Evolutionary conservation across 2,329 filamentous ascomycete genomes (phyloP), one percentile per base, ranked within the genome.

Genomic region (Fusarium floridanum): DNA sequence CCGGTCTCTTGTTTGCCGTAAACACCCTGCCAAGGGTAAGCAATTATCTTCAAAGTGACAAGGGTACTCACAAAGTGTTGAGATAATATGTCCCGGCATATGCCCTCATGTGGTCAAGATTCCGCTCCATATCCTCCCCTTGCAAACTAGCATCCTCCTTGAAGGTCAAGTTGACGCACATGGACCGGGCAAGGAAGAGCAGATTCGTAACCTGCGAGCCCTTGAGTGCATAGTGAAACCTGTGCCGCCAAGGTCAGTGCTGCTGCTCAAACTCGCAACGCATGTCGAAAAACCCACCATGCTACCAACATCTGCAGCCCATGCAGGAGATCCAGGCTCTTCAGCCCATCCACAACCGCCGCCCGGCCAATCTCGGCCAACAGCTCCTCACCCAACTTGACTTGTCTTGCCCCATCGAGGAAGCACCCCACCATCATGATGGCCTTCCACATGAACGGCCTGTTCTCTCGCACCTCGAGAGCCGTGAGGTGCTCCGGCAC

Each of bases 41-140:
- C 65, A 22, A 32, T 50, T 61, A 27, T 24, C 34, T 2, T 41
- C 29, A 27, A 10, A 6, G 27, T 6, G 14, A 5, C 27, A 14
- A 34, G 10, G 34, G 2, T 3, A 80, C 85, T 76, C 68, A 88
- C 86, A 86, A 74, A 8, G 86, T 86, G 34, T 87, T 86, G 5
- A 88, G 73, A 64, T 88, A 89, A 67, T 87, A 89, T 5, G 85
- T 86, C 3, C 86, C 87, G 1, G 83, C 83, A 75, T 86, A 88
- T 0, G 86, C 85, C 53, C 87, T 82, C 79, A 88, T 83, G 55
- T 84, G 78, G 65, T 88, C 85, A 11, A 88, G 72, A 24, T 79
- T 80, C 81, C 56, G 78, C 74, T 71, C 59, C 45, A 60, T 66
- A 50, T 64, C 72, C 6, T 72, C 70, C 24, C 75, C 76, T 22